phyloP scores from a whole-genome alignment of 352 stramenopile species.

The Thraustochytrium sp. region DNA sequence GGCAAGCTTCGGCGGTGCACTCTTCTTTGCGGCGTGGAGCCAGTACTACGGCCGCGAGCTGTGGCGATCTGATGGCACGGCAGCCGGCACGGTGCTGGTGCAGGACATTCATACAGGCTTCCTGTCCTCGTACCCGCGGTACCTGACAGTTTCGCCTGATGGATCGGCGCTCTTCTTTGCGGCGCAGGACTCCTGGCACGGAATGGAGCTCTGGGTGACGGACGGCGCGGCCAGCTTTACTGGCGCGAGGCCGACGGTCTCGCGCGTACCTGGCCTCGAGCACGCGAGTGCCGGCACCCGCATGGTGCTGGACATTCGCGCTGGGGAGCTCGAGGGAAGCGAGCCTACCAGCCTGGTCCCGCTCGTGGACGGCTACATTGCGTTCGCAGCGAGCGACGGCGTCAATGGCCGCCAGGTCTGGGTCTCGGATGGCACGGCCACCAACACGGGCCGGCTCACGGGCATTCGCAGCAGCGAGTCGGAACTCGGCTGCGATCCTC shows the following conservation, averaged over 20 bases:
- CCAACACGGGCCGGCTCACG: conserved; percentile 55
- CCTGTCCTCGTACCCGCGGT: conserved; percentile 58
- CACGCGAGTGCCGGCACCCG: not conserved
- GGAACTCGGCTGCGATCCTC: conserved; percentile 55
- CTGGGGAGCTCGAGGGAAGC: not conserved
- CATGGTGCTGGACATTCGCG: conserved; percentile 11
- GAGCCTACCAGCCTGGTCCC: not conserved
- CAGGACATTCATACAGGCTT: conserved; percentile 61
- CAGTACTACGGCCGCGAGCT: conserved; percentile 62
- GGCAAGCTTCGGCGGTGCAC: conserved; percentile 51
- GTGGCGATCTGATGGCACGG: conserved; percentile 64
- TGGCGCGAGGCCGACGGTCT: not conserved
- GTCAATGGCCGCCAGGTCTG: conserved; percentile 61
- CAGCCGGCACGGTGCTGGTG: conserved; percentile 58
- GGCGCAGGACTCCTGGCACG: conserved; percentile 47
- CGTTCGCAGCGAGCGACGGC: conserved; percentile 56
- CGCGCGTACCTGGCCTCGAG: not conserved
- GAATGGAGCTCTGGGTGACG: conserved; percentile 46
- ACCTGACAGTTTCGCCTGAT: conserved; percentile 55
- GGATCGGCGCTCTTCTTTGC: conserved; percentile 51
- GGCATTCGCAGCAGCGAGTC: conserved; percentile 56
- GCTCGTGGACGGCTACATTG: conserved; percentile 49
- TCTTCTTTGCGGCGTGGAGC: conserved; percentile 58
- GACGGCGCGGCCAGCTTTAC: conserved; percentile 9
- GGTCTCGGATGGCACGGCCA: conserved; percentile 55